These are phyloP conservation scores for Cyberlindnera mississippiensis DNA, from an alignment of 805 yeast species.

Conservation along the genomic window DNA sequence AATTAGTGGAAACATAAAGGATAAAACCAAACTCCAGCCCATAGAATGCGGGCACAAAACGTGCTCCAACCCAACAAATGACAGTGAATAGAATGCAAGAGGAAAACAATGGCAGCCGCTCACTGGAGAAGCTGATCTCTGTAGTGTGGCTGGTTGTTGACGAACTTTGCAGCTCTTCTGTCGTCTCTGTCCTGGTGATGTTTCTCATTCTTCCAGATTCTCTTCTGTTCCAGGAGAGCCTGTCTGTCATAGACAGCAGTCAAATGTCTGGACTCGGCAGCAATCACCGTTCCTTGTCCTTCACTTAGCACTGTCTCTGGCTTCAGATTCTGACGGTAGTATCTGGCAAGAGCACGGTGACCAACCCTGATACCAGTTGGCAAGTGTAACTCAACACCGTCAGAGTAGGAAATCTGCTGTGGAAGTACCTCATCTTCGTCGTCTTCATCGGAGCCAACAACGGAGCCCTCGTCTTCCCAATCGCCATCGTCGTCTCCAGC, in stretches of 20 bases:
- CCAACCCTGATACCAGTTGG: constrained; percentile 85
- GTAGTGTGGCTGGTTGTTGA: constrained; percentile 86
- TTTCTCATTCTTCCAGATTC: constrained; percentile 66
- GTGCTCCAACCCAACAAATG: neutral
- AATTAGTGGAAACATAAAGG: no score
- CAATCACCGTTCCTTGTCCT: constrained; percentile 81
- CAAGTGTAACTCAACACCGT: constrained; percentile 70
- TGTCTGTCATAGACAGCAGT: constrained; percentile 39
- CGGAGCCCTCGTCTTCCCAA: constrained; percentile 35
- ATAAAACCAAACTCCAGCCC: constrained; percentile 4
- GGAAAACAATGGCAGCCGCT: neutral
- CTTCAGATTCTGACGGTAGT: constrained; percentile 68
- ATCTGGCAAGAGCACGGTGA: constrained; percentile 77
- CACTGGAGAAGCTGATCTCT: constrained; percentile 69
- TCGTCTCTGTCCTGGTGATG: constrained; percentile 46
- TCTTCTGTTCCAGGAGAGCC: constrained; percentile 46
- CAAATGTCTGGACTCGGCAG: constrained; percentile 69
- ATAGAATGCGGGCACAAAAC: neutral
- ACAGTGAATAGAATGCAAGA: neutral
- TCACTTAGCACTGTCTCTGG: constrained; percentile 59
- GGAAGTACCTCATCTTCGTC: constrained; percentile 35
- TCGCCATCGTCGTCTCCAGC: constrained; percentile 30
- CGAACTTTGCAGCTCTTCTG: constrained; percentile 65
- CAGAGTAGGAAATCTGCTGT: constrained; percentile 43
- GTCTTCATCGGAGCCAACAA: constrained; percentile 32